These are phyloP conservation scores for Ploettnerulaceae sp. DNA, from an alignment of 2,329 filamentous ascomycete species.

Conservation along the genomic window DNA sequence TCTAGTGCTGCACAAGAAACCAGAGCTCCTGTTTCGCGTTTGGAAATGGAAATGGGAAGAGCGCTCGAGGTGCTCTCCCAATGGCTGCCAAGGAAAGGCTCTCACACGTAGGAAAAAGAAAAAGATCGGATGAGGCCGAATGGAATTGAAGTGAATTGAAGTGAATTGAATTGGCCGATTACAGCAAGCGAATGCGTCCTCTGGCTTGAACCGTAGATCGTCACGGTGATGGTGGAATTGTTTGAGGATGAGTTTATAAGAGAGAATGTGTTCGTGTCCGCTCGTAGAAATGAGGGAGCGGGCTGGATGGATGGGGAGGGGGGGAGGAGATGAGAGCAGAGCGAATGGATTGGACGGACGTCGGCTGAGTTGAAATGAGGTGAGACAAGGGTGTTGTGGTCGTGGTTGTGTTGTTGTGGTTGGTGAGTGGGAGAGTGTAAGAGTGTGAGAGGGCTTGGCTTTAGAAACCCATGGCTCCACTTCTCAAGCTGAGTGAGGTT, in stretches of 20 bases:
- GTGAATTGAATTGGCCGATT: slow-evolving; percentile 12
- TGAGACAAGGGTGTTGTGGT: slow-evolving; percentile 23
- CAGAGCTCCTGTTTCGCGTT: slow-evolving; percentile 21
- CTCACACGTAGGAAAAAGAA: neutral
- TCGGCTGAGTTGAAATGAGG: slow-evolving; percentile 24
- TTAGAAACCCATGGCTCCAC: too few species aligned
- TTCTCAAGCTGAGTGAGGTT: too few species aligned
- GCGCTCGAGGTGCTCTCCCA: slow-evolving; percentile 15
- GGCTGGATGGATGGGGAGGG: neutral
- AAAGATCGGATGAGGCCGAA: slow-evolving; percentile 1
- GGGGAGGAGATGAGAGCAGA: slow-evolving; percentile 1
- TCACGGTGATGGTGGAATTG: slow-evolving; percentile 1
- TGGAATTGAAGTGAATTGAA: too few species aligned
- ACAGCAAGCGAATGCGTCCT: slow-evolving; percentile 33
- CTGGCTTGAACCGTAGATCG: slow-evolving; percentile 11
- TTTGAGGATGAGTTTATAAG: slow-evolving; percentile 10
- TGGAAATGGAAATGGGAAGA: too few species aligned
- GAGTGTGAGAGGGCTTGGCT: too few species aligned
- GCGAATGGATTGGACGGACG: slow-evolving; percentile 27
- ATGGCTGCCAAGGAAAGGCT: neutral
- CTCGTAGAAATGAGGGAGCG: too few species aligned
- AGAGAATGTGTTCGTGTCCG: slow-evolving; percentile 14
- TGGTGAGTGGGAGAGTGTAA: too few species aligned
- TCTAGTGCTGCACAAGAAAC: neutral
- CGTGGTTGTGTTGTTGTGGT: too few species aligned